phyloP scores from a whole-genome alignment of 1,284 basidiomycete species.

The Abortiporus biennis region DNA sequence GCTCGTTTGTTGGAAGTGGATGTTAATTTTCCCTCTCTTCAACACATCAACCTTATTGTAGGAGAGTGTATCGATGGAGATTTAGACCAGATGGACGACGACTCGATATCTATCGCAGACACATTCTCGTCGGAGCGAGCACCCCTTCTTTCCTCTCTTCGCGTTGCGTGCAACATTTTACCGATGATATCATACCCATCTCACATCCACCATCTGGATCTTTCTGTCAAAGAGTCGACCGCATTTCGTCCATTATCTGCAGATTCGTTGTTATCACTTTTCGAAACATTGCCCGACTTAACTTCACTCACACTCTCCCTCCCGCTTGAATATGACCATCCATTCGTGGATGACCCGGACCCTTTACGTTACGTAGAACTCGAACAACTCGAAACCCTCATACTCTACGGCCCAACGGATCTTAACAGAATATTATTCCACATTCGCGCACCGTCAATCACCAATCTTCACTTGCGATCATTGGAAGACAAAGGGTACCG shows the following conservation, averaged over 20 bases:
- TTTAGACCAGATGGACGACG: conserved; percentile 7
- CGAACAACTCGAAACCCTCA: conserved; percentile 32
- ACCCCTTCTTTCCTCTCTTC: conserved; percentile 28
- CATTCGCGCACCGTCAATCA: conserved; percentile 37
- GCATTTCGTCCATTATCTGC: conserved; percentile 24
- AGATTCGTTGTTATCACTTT: conserved; percentile 18
- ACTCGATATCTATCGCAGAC: conserved; percentile 17
- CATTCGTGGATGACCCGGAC: conserved; percentile 27
- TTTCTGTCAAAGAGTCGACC: conserved; percentile 23
- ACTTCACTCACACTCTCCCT: conserved; percentile 35
- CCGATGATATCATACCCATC: conserved; percentile 31
- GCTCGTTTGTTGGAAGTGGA: conserved; percentile 16
- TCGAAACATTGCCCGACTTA: conserved; percentile 25
- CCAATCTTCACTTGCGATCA: conserved; percentile 39
- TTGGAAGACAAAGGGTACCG: conserved; percentile 33
- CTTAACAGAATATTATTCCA: conserved; percentile 38
- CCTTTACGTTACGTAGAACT: conserved; percentile 26
- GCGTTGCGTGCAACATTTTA: conserved; percentile 30
- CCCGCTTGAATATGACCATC: conserved; percentile 27
- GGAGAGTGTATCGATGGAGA: conserved; percentile 8
- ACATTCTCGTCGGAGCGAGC: conserved; percentile 25
- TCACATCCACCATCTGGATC: conserved; percentile 30
- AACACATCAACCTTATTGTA: conserved; percentile 14
- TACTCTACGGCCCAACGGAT: conserved; percentile 34
- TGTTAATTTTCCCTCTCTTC: conserved; percentile 15